Evolutionary conservation across 345 rosid species (phyloP).

Genomic region (Bruguiera gymnorhiza): DNA sequence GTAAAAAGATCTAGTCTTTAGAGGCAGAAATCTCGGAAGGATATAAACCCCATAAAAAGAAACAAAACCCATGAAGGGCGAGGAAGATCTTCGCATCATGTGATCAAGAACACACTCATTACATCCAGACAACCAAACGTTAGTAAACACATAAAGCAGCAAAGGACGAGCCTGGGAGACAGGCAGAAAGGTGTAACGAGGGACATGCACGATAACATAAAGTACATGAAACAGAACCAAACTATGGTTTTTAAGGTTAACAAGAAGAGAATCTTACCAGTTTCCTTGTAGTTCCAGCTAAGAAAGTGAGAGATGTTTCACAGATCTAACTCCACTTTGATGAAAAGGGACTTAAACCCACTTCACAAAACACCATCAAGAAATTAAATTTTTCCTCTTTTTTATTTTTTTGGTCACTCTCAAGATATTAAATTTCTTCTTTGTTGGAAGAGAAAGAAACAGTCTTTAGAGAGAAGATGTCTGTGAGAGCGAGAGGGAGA

Average conservation of each 20-base stretch:
- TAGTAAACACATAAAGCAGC: not conserved
- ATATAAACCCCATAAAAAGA: not conserved
- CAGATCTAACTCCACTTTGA: conserved; percentile 39
- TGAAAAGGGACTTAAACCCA: not conserved
- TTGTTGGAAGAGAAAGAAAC: conserved; percentile 12
- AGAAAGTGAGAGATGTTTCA: conserved; percentile 6
- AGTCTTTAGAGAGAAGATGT: conserved; percentile 16
- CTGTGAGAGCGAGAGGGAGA: conserved; percentile 16
- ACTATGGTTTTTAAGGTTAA: conserved; percentile 7
- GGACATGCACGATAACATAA: not conserved
- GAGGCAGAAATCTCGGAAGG: not conserved
- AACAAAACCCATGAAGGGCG: conserved; percentile 7
- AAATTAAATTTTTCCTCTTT: no score
- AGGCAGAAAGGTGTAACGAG: not conserved
- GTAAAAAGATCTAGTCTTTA: conserved; percentile 15
- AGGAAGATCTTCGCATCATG: conserved; percentile 30
- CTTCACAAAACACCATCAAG: not conserved
- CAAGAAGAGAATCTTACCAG: conserved; percentile 45
- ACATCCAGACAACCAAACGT: not conserved
- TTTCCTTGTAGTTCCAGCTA: conserved; percentile 13
- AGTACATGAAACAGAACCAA: conserved; percentile 1
- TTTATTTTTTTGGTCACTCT: no score
- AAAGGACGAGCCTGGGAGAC: conserved; percentile 1
- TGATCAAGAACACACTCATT: conserved; percentile 19
- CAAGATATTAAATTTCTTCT: not conserved